Evolutionary conservation across 139 green algal genomes (phyloP).

Genomic region (Tetraselmis chui): DNA sequence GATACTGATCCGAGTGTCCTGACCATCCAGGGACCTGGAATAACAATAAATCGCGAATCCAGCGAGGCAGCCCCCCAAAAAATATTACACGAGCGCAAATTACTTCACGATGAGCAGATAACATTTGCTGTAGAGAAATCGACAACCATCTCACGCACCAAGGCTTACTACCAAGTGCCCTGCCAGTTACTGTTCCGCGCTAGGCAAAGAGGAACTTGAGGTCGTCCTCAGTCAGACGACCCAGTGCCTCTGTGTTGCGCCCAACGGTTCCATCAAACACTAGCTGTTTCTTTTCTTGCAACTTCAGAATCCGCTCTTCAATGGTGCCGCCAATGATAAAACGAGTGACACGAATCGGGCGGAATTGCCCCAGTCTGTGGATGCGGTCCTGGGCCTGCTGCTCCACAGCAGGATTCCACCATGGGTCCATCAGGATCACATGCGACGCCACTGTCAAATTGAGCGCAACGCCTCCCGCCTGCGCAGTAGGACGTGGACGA

Average conservation of each 20-base stretch:
- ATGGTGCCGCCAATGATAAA: constrained; percentile 84
- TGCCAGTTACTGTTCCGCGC: not conserved
- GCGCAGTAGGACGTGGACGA: too few species aligned
- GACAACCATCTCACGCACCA: too few species aligned
- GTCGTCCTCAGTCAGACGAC: constrained; percentile 82
- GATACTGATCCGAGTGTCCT: too few species aligned
- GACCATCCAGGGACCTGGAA: too few species aligned
- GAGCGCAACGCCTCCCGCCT: constrained; percentile 61
- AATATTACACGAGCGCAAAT: too few species aligned
- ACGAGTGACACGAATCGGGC: constrained; percentile 70
- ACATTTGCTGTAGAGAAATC: too few species aligned
- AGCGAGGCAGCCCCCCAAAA: too few species aligned
- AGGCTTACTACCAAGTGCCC: too few species aligned
- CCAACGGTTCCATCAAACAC: constrained; percentile 89
- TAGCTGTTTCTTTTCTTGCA: constrained; percentile 83
- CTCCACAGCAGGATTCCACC: constrained; percentile 75
- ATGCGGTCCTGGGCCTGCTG: constrained; percentile 54
- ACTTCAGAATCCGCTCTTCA: constrained; percentile 91
- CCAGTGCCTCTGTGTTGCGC: constrained; percentile 63
- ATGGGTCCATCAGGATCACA: constrained; percentile 82
- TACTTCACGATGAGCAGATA: too few species aligned
- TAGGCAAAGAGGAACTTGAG: constrained; percentile 79
- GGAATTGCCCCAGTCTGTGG: constrained; percentile 74
- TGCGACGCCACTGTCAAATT: constrained; percentile 80
- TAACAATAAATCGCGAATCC: too few species aligned